Evolutionary conservation across 108 stramenopile genomes (phyloP).

Genomic region (Parmales sp.): DNA sequence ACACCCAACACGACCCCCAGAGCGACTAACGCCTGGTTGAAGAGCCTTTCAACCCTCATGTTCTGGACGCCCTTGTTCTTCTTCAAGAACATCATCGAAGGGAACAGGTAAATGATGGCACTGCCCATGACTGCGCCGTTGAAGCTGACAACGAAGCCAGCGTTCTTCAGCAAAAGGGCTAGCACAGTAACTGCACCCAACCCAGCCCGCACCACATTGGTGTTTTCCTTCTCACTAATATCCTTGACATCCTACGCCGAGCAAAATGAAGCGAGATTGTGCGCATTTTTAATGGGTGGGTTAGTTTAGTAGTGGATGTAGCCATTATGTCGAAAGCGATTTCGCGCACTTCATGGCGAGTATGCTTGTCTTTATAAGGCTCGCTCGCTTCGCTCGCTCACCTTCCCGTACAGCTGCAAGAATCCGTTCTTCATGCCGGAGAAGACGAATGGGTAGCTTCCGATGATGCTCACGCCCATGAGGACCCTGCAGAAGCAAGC

Average conservation of each 20-base stretch:
- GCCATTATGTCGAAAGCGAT: too few relatives aligned
- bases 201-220: conserved; percentile 26
- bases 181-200: conserved; percentile 43
- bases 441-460: conserved; percentile 73
- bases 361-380: too few relatives aligned
- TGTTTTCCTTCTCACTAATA: conserved; percentile 22
- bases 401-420: conserved; percentile 7
- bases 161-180: conserved; percentile 60
- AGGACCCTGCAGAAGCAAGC: conserved; percentile 68
- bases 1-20: conserved; percentile 41
- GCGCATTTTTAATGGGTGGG: too few relatives aligned
- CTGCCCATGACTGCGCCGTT: conserved; percentile 75
- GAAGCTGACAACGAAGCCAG: conserved; percentile 78
- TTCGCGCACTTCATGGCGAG: too few relatives aligned
- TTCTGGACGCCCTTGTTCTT: conserved; percentile 15
- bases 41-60: conserved; percentile 35
- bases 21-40: conserved; percentile 43
- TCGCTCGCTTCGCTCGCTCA: too few relatives aligned
- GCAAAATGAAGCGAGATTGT: too few relatives aligned
- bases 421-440: conserved; percentile 34
- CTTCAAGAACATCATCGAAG: conserved; percentile 59
- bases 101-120: conserved; percentile 76
- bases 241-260: neutral
- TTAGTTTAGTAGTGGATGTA: too few relatives aligned
- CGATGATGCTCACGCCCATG: conserved; percentile 63